Conservation (phyloP, 495 filamentous ascomycete genomes). For the Daldinia bambusicola region DNA sequence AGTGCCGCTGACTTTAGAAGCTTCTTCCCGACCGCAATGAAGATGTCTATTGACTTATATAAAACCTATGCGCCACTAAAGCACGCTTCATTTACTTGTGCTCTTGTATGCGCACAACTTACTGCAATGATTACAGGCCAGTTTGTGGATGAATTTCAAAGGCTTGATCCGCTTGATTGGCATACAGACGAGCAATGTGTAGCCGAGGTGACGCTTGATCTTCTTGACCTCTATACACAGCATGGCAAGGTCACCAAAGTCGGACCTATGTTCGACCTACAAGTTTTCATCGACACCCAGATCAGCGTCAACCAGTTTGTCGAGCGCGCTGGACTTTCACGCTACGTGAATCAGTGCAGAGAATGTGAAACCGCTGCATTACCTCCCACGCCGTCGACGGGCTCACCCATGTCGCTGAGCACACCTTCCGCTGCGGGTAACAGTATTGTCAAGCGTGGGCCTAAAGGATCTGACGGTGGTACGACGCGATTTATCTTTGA, state of each 20-base stretch:
- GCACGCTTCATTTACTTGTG: slow-evolving; percentile 80
- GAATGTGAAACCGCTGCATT: slow-evolving; percentile 54
- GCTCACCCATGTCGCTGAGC: slow-evolving; percentile 52
- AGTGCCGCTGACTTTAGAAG: slow-evolving; percentile 48
- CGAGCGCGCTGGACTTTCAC: slow-evolving; percentile 49
- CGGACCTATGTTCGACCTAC: slow-evolving; percentile 73
- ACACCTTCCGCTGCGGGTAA: slow-evolving; percentile 50
- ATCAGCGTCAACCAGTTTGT: slow-evolving; percentile 85
- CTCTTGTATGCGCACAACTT: slow-evolving; percentile 83
- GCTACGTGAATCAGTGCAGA: slow-evolving; percentile 56
- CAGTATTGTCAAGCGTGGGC: slow-evolving; percentile 55
- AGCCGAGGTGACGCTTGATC: slow-evolving; percentile 85
- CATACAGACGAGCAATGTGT: slow-evolving; percentile 73
- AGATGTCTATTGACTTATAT: slow-evolving; percentile 87
- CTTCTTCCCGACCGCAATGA: slow-evolving; percentile 73
- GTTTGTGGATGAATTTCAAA: slow-evolving; percentile 55
- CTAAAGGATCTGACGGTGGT: slow-evolving; percentile 69
- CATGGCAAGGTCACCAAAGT: slow-evolving; percentile 76
- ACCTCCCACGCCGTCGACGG: slow-evolving; percentile 48
- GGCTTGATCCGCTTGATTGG: slow-evolving; percentile 57
- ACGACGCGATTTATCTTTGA: slow-evolving; percentile 94
- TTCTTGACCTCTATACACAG: slow-evolving; percentile 87
- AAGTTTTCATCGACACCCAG: slow-evolving; percentile 82
- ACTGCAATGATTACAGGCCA: slow-evolving; percentile 71
- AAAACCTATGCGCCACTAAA: slow-evolving; percentile 93